Evolutionary conservation across 257 asterid species (phyloP).

Genomic region (Fraxinus americana): DNA sequence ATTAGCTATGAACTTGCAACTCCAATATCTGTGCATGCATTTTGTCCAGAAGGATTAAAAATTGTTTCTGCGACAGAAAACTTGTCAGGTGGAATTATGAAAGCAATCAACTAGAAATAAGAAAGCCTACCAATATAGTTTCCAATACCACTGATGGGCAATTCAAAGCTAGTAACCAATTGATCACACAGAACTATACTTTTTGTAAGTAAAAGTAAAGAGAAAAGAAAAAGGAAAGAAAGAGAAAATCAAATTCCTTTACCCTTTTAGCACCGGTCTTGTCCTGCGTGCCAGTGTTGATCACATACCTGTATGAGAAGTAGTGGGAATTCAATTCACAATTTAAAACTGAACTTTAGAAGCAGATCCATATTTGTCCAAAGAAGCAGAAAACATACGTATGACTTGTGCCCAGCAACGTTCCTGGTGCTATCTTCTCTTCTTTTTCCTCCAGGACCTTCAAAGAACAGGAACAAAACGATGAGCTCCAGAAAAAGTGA

Average conservation of each 20-base stretch:
- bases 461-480: conserved; percentile 20
- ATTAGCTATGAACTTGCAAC: neutral
- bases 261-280: conserved; percentile 92
- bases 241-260: conserved; percentile 23
- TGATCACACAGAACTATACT: neutral
- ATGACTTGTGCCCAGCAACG: conserved; percentile 81
- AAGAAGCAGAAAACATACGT: conserved; percentile 51
- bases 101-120: neutral
- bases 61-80: neutral
- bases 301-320: conserved; percentile 64
- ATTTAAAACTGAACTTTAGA: neutral
- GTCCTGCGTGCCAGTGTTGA: conserved; percentile 85
- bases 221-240: neutral
- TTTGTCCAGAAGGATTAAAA: no score
- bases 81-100: neutral
- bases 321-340: conserved; percentile 14
- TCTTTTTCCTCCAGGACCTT: conserved; percentile 95
- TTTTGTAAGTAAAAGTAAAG: neutral
- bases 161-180: neutral
- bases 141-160: neutral
- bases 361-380: neutral
- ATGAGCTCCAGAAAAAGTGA: conserved; percentile 2
- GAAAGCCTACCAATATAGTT: neutral
- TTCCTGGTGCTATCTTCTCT: conserved; percentile 81
- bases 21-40: neutral